These are phyloP conservation scores for Fraxinus paxiana DNA, from an alignment of 305 asterid species.

Conservation along the genomic window DNA sequence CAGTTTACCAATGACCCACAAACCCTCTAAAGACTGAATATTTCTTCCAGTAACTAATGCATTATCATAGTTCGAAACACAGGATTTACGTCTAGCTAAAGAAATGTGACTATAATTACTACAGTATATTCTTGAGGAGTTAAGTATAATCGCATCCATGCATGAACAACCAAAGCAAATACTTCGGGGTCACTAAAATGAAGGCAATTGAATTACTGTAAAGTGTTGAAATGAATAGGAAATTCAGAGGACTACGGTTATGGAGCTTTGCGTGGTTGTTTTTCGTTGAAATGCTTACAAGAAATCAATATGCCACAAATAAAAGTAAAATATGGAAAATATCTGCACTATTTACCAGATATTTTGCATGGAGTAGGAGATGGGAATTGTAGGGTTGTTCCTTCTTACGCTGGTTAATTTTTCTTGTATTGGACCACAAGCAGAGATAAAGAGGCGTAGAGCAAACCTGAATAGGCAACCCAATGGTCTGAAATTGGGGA, in stretches of 20 bases:
- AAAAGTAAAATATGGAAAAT: too few species aligned
- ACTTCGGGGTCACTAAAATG: neutral
- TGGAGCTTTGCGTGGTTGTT: neutral
- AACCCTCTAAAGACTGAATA: conserved; percentile 27
- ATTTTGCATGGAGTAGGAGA: too few species aligned
- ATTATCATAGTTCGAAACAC: conserved; percentile 27
- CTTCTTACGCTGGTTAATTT: too few species aligned
- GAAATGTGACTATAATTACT: conserved; percentile 36
- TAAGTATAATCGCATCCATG: conserved; percentile 53
- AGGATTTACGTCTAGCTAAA: conserved; percentile 27
- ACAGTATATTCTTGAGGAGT: conserved; percentile 46
- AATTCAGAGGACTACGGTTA: conserved; percentile 2
- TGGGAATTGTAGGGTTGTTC: too few species aligned
- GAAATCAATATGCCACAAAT: too few species aligned
- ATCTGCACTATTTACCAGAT: too few species aligned
- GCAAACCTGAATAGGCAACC: too few species aligned
- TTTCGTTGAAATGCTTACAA: too few species aligned
- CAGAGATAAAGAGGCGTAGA: too few species aligned
- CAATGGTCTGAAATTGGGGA: too few species aligned
- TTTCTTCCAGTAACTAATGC: conserved; percentile 36
- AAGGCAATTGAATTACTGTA: conserved; percentile 15
- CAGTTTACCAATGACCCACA: conserved; percentile 36
- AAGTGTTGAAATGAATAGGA: neutral
- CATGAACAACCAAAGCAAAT: conserved; percentile 11
- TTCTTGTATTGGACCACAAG: too few species aligned